A percentile compares a stretch with the other conserved stretches of the same genome.
phyloP scores from a whole-genome alignment of 257 asterid species.

The Nicotiana obtusifolia region DNA sequence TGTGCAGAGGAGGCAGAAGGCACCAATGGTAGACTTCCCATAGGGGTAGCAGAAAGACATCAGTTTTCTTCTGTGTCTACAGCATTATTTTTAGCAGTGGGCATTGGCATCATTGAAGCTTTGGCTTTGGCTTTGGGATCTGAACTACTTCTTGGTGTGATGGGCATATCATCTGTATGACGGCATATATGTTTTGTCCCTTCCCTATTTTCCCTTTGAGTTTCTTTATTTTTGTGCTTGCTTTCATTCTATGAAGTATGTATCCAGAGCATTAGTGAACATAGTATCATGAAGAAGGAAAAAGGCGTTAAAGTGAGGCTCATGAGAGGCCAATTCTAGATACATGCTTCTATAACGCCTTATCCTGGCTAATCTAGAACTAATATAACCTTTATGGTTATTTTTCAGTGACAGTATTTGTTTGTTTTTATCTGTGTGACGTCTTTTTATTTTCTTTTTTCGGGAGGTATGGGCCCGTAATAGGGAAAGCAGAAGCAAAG shows the following conservation, averaged over 20 bases:
- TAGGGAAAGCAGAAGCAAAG: background rate
- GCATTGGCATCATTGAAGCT: constrained; percentile 87
- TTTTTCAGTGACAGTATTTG: background rate
- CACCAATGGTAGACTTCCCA: constrained; percentile 17
- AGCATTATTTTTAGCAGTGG: constrained; percentile 74
- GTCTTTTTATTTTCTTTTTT: background rate
- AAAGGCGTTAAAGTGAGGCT: background rate
- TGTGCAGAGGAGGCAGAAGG: constrained; percentile 24
- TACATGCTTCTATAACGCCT: background rate
- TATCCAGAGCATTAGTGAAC: background rate
- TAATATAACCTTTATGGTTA: background rate
- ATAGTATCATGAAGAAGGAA: background rate
- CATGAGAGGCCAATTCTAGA: background rate
- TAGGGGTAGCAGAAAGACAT: constrained; percentile 36
- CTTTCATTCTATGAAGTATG: constrained; percentile 3
- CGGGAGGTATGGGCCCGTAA: background rate
- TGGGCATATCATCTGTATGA: constrained; percentile 82
- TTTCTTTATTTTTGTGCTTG: background rate
- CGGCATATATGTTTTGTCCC: constrained; percentile 10
- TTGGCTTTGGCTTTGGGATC: constrained; percentile 68
- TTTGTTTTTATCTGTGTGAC: background rate
- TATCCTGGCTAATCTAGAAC: background rate
- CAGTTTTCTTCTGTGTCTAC: constrained; percentile 92
- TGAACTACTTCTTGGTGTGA: constrained; percentile 73
- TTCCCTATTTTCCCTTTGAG: background rate